Base-by-base conservation (phyloP, 352 stramenopile genomes). In the Halophytophthora polymorphica region DNA sequence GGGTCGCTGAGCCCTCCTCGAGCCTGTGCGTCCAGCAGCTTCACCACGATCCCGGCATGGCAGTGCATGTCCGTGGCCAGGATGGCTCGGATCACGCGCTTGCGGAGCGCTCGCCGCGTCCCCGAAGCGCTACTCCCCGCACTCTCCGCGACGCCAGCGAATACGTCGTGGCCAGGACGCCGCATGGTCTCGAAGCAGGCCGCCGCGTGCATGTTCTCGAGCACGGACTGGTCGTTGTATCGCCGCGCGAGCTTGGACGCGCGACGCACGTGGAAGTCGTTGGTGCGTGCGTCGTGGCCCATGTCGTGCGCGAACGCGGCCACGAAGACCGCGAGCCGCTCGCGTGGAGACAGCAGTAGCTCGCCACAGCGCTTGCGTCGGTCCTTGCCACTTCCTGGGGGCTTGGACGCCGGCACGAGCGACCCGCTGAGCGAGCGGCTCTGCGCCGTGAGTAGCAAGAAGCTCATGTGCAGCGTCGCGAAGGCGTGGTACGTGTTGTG, bases 191-290 rank as follows among this genome's bases (percentile, higher is more conserved):
- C 77, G 36, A 90, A 93, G 54, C 83, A 90, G 8, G 78, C 72
- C 4, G 79, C 80, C 0, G 84, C 73, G 46, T 95, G 86, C 72
- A 94, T 90, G 54, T 95, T 96, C 62, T 96, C 87, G 10, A 96
- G 69, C 21, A 96, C 87, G 0, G 78, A 90, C 44, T 87, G 71
- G 61, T 96, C 83, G 54, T 95, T 94, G 65, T 96, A 96, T 12
- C 86, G 68, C 68, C 90, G 75, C 36, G 87, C 86, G 38, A 93
- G 69, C 22, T 70, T 73, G 34, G 82, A 91, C 45, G 68, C 71
- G 42, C 76, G 73, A 8, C 86, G 70, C 41, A 93, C 85, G 57
- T 96, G 81, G 50, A 96, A 96, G 56, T 88, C 81, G 67, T 96
- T 96, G 21, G 82, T 95, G 40, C 83, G 73, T 11, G 79, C 86